Conservation (phyloP, 257 asterid genomes). For the Leptodermis oblonga region DNA sequence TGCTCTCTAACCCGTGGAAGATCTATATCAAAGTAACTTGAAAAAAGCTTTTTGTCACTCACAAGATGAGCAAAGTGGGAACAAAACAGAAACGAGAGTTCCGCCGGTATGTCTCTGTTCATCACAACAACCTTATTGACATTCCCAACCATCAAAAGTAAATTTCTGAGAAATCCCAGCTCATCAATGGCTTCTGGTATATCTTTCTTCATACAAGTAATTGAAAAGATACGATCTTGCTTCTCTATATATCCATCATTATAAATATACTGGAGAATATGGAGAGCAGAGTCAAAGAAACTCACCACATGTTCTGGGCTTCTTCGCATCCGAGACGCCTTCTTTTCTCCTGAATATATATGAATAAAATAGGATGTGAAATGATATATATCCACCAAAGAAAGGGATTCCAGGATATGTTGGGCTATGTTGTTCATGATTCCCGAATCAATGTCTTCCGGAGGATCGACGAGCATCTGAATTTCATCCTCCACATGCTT, state of each 20-base stretch:
- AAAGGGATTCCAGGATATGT: too few species aligned
- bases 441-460: background rate
- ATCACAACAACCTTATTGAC: too few species aligned
- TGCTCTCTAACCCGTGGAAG: background rate
- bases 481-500: background rate
- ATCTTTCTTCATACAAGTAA: background rate
- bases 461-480: too few species aligned
- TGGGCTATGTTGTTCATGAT: background rate
- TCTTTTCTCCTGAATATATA: background rate
- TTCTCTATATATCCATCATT: background rate
- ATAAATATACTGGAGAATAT: background rate
- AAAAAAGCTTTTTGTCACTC: background rate
- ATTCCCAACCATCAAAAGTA: background rate
- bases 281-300: background rate
- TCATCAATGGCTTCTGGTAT: background rate
- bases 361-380: background rate
- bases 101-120: background rate
- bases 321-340: background rate
- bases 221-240: background rate
- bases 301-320: background rate
- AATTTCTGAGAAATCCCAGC: background rate
- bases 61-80: background rate
- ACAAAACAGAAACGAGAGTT: background rate
- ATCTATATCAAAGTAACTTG: background rate
- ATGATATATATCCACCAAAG: too few species aligned